Evolutionary conservation across 345 rosid genomes (phyloP), one percentile per base, ranked within the genome.

Genomic region (Eutrema heterophyllum): DNA sequence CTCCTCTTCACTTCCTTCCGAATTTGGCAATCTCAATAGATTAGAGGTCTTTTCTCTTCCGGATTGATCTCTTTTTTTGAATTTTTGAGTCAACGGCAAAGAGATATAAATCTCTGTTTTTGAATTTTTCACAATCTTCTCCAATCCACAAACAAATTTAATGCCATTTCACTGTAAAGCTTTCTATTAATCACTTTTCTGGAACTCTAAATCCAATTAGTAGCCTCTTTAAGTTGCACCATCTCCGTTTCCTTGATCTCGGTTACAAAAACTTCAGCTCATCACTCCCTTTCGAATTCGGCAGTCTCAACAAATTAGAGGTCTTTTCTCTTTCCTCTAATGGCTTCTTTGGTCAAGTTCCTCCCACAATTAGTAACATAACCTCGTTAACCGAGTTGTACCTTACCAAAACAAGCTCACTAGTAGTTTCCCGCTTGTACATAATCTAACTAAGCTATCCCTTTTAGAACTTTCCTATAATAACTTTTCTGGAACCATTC

Each of bases 401-500:
- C 9, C 64, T 44, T 54, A 0, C 6, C 0, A 4, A 0, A 73
- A 73, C 14, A 1, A 2, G 41, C 7, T 73, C 43, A 45, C 15
- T 2, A 26, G 77, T 44, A 64, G 58, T 35, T 55, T 73, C n/a
- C 61, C 77, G 36, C 49, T 11, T 35, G 50, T 73, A 0, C 29
- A 21, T 4, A 72, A 72, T 24, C 56, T 72, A 64, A 55, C 71
- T 0, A 56, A 64, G 0, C 58, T 64, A 12, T 44, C 59, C 0
- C 0, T 0, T 4, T 0, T 54, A 35, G 0, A 4, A 0, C 16
- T 70, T 36, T 6, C 0, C 0, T 0, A 11, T 8, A 71, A 71
- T 51, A 6, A 26, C 0, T 39, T 71, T 32, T 45, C 27, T 7
- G 73, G 64, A 68, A 13, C 52, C 52, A 56, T 69, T 9, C 48